Conservation (phyloP, 495 filamentous ascomycete genomes). For the Hypoxylon perforatum region DNA sequence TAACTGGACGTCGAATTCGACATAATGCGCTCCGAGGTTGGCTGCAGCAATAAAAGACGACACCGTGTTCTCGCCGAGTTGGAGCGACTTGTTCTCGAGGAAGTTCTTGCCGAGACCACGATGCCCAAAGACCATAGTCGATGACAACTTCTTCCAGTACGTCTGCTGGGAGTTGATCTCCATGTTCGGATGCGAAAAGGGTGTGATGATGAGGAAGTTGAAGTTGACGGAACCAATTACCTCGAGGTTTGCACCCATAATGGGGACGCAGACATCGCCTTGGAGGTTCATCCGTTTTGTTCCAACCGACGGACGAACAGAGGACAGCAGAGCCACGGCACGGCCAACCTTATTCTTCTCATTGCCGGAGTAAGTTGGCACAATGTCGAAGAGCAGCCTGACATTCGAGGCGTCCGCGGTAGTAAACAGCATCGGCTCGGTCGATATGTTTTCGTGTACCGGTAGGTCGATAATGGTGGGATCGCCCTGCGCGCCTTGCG, state of each 20-base stretch:
- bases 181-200: constrained; percentile 94
- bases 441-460: constrained; percentile 91
- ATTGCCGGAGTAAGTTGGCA: constrained; percentile 96
- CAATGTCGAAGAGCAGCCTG: constrained; percentile 91
- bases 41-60: constrained; percentile 96
- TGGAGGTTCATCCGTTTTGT: constrained; percentile 83
- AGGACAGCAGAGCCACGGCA: constrained; percentile 88
- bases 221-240: constrained; percentile 95
- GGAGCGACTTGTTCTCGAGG: constrained; percentile 80
- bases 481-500: constrained; percentile 85
- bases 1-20: constrained; percentile 95
- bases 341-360: constrained; percentile 90
- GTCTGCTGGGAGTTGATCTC: constrained; percentile 87
- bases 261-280: constrained; percentile 92
- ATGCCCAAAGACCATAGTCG: constrained; percentile 93
- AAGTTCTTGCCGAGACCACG: constrained; percentile 94
- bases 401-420: constrained; percentile 82
- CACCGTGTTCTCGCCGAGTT: constrained; percentile 95
- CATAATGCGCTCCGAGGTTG: constrained; percentile 90
- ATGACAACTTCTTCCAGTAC: constrained; percentile 83
- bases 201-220: constrained; percentile 95
- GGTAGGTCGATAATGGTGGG: constrained; percentile 90
- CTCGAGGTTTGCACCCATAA: constrained; percentile 83
- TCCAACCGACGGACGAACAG: constrained; percentile 82
- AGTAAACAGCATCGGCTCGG: constrained; percentile 90